Evolutionary conservation across 768 basidiomycete species (phyloP), one percentile per base, ranked within the genome.

Genomic region (Phaeotremella fagi): DNA sequence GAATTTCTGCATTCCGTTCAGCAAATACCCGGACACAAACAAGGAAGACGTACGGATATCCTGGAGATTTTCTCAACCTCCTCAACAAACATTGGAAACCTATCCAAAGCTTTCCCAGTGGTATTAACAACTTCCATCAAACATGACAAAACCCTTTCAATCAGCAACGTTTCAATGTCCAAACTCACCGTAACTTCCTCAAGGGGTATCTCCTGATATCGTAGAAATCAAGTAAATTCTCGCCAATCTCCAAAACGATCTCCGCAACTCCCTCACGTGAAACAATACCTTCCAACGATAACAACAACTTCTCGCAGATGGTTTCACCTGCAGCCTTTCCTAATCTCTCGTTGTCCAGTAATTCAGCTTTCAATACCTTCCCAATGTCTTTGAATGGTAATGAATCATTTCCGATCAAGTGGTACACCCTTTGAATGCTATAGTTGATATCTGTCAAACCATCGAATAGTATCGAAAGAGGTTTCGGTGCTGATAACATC

Each of bases 71-170:
- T 1, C 31, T 37, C 20, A 31, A 51, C 16, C n/a, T 45, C 36
- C 47, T 45, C 42, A 48, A 33, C 37, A 52, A 24, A 76, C 69
- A 50, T 61, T 69, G 9, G 60, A 68, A 59, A 75, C 63, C 23
- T 63, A 59, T 50, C 69, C 48, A 24, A 57, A 53, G 28, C 54
- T 63, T 33, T 67, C 55, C 7, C 58, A 61, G 31, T 73, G 64
- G 61, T 77, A 75, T 71, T 82, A 83, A 42, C 71, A 47, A 51
- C 75, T 33, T 85, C 81, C 58, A 90, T 72, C 52, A 76, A 77
- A 26, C 80, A 76, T 5, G 85, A 50, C 29, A 86, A 60, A 15
- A 82, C 75, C 53, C 84, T 80, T 29, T n/a, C n/a, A n/a, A n/a
- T n/a, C n/a, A n/a, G n/a, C n/a, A n/a, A n/a, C n/a, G n/a, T n/a